Percentiles rank a stretch among this genome's conserved stretches.
Evolutionary conservation across 2,329 filamentous ascomycete species (phyloP).

Genomic region (Botrytis cinerea): DNA sequence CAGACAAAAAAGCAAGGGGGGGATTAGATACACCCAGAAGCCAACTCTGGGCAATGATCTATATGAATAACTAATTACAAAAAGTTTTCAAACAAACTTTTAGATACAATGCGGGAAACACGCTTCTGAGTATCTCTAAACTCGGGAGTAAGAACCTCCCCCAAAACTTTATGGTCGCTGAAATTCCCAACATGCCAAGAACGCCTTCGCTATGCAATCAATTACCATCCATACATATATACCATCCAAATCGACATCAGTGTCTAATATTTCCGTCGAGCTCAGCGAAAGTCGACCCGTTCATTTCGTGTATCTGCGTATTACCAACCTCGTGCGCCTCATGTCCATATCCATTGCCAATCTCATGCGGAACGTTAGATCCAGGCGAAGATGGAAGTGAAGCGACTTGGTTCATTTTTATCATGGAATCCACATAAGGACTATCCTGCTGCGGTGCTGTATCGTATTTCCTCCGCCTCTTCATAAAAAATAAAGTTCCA

Average conservation of each 20-base stretch:
- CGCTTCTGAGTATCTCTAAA: not conserved
- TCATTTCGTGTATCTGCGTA: conserved; percentile 1
- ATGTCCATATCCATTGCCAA: not conserved
- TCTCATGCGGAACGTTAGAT: not conserved
- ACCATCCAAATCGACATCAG: not conserved
- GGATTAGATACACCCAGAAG: not conserved
- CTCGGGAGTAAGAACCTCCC: too few relatives aligned
- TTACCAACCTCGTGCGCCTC: not conserved
- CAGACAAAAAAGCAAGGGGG: not conserved
- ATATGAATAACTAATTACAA: not conserved
- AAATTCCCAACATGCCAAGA: not conserved
- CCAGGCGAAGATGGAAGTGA: not conserved
- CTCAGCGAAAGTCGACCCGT: not conserved
- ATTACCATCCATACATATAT: not conserved
- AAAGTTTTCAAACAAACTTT: too few relatives aligned
- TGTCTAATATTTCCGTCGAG: not conserved
- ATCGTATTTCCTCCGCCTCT: not conserved
- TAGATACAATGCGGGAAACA: too few relatives aligned
- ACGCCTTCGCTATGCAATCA: not conserved
- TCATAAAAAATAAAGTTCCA: not conserved
- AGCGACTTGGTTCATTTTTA: not conserved
- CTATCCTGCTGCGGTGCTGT: not conserved
- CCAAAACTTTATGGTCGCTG: not conserved
- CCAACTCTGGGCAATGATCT: not conserved
- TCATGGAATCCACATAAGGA: not conserved